Base-by-base conservation (phyloP, 192 early-diverging fungal genomes). In the Coemansia sp. region DNA sequence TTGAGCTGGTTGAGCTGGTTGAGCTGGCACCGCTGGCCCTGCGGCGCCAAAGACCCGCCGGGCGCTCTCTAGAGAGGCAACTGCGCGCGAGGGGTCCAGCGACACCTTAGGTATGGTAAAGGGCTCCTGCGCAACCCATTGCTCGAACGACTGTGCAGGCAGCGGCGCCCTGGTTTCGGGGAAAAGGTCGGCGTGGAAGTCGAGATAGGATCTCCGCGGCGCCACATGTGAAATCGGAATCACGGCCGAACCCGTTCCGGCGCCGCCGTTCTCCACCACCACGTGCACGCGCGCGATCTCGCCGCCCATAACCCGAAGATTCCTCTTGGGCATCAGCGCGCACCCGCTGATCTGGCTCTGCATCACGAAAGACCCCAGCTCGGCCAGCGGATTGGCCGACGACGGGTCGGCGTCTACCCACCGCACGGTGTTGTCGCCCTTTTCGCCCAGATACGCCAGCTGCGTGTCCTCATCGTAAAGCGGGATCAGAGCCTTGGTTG, bases 131-230 rank as follows among this genome's bases (percentile, higher is more conserved):
- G 61, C 67, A 20, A 89, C 56, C 90, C 90, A 95, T 22, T 88
- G 84, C 1, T 67, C 79, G 32, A 77, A 82, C 4, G 88, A 74
- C 45, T 89, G 67, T 3, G 83, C 82, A 16, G 88, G 80, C 7
- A 82, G 16, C 36, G 68, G 63, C 59, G 75, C 85, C 30, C 88
- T 85, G 14, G 95, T 94, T 17, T 93, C 90, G 20, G 95, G 95
- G 66, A 90, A 97, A 14, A 97, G 68, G 52, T 97, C 95, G 12
- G 73, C 67, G 65, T 95, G 91, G 62, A 93, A 97, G 58, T 94
- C 93, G 12, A 91, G 78, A 63, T 93, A 90, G 28, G 84, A 82
- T 74, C 89, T 69, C 18, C 77, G 84, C 3, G 92, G 92, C 0
- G 93, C 84, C 18, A 83, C 71, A 36, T 84, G 86, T 7, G 85